Conservation (phyloP, 148 eudicot genomes). For the Fagopyrum esculentum region DNA sequence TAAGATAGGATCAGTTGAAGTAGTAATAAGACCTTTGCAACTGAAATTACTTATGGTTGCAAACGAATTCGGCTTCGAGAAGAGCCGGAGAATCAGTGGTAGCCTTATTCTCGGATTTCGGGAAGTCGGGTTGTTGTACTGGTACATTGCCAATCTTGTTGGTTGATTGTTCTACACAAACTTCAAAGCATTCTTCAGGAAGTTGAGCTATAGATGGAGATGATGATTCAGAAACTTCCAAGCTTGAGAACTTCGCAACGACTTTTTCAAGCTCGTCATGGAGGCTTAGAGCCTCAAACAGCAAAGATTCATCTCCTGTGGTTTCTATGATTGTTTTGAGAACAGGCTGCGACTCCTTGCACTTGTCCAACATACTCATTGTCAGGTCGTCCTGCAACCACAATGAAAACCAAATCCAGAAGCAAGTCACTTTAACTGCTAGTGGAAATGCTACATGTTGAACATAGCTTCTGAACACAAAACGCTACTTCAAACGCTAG, state of each 20-base stretch:
- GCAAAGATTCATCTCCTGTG: slow-evolving; percentile 72
- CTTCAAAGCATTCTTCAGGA: slow-evolving; percentile 26
- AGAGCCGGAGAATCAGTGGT: neutral
- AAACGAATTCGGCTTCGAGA: neutral
- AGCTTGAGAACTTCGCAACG: slow-evolving; percentile 54
- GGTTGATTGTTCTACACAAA: slow-evolving; percentile 20
- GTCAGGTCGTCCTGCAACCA: slow-evolving; percentile 75
- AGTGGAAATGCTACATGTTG: neutral
- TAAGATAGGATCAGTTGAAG: neutral
- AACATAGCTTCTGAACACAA: neutral
- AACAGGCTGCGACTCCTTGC: slow-evolving; percentile 77
- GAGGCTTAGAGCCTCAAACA: slow-evolving; percentile 84
- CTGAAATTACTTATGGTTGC: neutral
- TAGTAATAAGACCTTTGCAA: neutral
- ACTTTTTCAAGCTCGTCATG: slow-evolving; percentile 83
- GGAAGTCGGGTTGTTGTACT: neutral
- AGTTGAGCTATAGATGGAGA: neutral
- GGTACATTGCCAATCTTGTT: slow-evolving; percentile 34
- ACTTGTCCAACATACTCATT: slow-evolving; percentile 72
- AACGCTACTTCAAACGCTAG: too few species aligned
- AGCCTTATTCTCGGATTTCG: neutral
- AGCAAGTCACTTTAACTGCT: too few species aligned
- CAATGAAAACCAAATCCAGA: too few species aligned
- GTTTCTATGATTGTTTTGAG: slow-evolving; percentile 71
- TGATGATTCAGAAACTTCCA: slow-evolving; percentile 27